Evolutionary conservation across 2,329 filamentous ascomycete genomes (phyloP), one percentile per base, ranked within the genome.

Genomic region (Celoporthe dispersa): DNA sequence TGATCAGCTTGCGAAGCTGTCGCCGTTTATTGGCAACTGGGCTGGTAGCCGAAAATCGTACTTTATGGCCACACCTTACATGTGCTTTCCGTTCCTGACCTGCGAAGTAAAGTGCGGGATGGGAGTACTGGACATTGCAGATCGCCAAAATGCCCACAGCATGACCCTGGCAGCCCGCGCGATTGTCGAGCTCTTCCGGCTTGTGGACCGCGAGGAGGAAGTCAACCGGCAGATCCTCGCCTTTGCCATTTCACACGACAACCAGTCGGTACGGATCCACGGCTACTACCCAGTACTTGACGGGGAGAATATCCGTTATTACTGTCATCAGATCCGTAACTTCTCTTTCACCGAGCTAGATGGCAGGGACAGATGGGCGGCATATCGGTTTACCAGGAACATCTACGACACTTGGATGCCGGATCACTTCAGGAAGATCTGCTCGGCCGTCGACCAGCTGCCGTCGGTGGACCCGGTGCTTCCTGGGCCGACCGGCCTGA

Each of bases 1-100:
- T 0, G 76, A 81, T 9, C 82, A 85, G 74, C 78, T 83, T 5
- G 51, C 74, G 22, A 85, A 81, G 75, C 74, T 86, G 9, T 71
- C 75, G 11, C 79, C 80, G 11, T 81, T 81, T 60, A 73, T 83
- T 65, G 77, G 81, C 1, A 81, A 55, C 16, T 25, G 9, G 9
- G 5, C 12, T 28, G 28, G 2, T 8, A 28, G 51, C 51, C 8
- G 28, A 1, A n/a, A 59, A 59, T 59, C 55, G n/a, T 16, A 33
- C 55, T 31, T 59, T 2, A 59, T 59, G 55, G 55, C n/a, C 2
- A 59, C 55, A 5, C 12, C 14, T 31, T 12, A 28, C 33, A 28
- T 59, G 55, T 31, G 33, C 25, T 59, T 59, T 16, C 55, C 55
- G 11, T 59, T 59, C 25, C 12, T 59, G 2, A 16, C 55, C n/a